Evolutionary conservation across 2,329 filamentous ascomycete species (phyloP).

Genomic region (Ophiobolus disseminans): DNA sequence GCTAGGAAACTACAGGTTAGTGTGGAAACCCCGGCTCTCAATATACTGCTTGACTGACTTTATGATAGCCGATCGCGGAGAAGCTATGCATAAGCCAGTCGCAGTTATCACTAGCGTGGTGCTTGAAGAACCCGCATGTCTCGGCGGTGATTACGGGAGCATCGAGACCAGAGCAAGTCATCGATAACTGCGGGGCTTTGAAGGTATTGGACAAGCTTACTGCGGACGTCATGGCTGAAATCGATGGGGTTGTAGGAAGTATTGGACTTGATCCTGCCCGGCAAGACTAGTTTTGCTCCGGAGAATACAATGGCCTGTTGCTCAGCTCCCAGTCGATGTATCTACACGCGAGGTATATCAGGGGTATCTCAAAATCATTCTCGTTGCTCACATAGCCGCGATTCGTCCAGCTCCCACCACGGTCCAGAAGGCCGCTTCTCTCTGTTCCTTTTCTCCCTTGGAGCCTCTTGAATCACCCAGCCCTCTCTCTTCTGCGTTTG

Average conservation of each 20-base stretch:
- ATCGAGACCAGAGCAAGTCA: conserved; percentile 37
- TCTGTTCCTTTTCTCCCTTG: conserved; percentile 73
- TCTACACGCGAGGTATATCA: background rate
- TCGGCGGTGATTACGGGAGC: conserved; percentile 41
- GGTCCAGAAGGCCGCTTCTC: conserved; percentile 95
- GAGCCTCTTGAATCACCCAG: conserved; percentile 51
- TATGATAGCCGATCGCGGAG: conserved; percentile 61
- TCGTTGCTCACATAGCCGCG: conserved; percentile 34
- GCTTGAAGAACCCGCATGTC: conserved; percentile 45
- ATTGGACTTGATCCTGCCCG: conserved; percentile 29
- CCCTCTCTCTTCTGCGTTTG: conserved; percentile 60
- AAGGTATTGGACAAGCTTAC: conserved; percentile 55
- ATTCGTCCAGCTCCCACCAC: conserved; percentile 89
- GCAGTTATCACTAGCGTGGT: conserved; percentile 45
- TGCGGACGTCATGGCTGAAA: conserved; percentile 54
- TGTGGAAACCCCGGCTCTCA: background rate
- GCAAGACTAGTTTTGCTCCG: conserved; percentile 21
- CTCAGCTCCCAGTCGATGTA: no score
- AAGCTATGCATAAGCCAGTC: conserved; percentile 66
- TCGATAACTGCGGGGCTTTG: conserved; percentile 52
- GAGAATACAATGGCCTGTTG: no score
- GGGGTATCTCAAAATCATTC: background rate
- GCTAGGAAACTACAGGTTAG: conserved; percentile 55
- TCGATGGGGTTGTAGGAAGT: conserved; percentile 40
- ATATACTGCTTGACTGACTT: conserved; percentile 10